A percentile compares a stretch with the other conserved stretches of the same genome.
Conservation (phyloP, 2,329 filamentous ascomycete genomes). For the Pestalotiopsis sp. region DNA sequence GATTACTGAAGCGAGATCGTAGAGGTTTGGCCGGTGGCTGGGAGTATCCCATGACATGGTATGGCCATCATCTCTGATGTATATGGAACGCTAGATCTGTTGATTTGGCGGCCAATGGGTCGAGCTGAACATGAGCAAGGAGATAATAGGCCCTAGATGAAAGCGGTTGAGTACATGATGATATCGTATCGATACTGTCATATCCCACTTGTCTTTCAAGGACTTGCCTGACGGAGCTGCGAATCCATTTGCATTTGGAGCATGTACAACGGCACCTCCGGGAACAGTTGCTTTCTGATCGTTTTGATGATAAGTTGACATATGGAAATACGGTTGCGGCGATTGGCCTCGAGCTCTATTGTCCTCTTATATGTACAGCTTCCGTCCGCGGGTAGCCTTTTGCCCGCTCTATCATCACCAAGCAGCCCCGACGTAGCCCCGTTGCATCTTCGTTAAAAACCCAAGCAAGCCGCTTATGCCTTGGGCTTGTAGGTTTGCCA, state of each 20-base stretch:
- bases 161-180: background rate
- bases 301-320: constrained; percentile 6
- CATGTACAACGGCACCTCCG: background rate
- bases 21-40: no score
- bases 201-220: background rate
- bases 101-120: no score
- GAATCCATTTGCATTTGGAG: background rate
- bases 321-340: constrained; percentile 10
- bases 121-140: background rate
- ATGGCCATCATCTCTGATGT: no score
- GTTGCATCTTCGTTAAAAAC: background rate
- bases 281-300: background rate
- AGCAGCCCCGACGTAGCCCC: constrained; percentile 10
- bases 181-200: background rate
- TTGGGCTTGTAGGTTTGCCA: constrained; percentile 54
- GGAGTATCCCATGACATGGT: no score
- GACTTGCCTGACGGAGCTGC: background rate
- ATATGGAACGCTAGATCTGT: no score
- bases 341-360: constrained; percentile 17
- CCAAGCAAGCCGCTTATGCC: constrained; percentile 32
- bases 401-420: constrained; percentile 17
- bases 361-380: constrained; percentile 20
- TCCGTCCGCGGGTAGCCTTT: constrained; percentile 9
- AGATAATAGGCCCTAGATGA: background rate
- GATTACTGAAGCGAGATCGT: no score